Percentiles rank a stretch among this genome's conserved stretches.
Conservation (phyloP, 106 monocot genomes). For the Xerophyta viscosa region DNA sequence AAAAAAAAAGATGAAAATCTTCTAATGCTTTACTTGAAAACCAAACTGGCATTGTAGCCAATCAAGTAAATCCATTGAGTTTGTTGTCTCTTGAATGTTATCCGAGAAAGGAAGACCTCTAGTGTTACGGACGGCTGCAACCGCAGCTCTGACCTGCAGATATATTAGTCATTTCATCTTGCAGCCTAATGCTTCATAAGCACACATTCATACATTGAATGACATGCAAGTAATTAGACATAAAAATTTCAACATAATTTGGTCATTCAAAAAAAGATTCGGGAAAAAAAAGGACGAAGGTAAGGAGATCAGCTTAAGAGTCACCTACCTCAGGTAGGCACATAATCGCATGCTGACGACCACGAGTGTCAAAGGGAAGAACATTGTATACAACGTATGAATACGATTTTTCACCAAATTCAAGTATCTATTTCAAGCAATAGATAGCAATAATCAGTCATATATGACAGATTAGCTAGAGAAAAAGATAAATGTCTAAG, state of each 20-base stretch:
- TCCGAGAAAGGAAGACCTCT: slow-evolving; percentile 49
- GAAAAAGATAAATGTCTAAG: background rate
- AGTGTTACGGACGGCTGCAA: slow-evolving; percentile 42
- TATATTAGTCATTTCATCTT: no score
- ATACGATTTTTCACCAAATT: slow-evolving; percentile 12
- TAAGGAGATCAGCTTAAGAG: no score
- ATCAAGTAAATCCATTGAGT: slow-evolving; percentile 39
- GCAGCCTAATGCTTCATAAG: no score
- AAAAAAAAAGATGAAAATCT: no score
- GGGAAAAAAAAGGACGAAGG: no score
- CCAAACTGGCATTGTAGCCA: slow-evolving; percentile 74
- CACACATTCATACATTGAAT: no score
- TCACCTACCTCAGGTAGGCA: slow-evolving; percentile 59
- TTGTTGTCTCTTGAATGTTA: slow-evolving; percentile 16
- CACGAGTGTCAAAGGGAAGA: slow-evolving; percentile 55
- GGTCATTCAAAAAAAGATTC: no score
- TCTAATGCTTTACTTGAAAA: slow-evolving; percentile 74
- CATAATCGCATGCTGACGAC: slow-evolving; percentile 48
- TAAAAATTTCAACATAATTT: no score
- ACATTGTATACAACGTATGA: slow-evolving; percentile 52
- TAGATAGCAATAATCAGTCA: background rate
- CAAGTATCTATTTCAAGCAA: background rate
- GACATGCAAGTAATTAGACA: no score
- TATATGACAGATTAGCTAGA: background rate
- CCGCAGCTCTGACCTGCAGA: slow-evolving; percentile 69